Base-by-base conservation (phyloP, 192 early-diverging fungal genomes). In the Funneliformis geosporum region DNA sequence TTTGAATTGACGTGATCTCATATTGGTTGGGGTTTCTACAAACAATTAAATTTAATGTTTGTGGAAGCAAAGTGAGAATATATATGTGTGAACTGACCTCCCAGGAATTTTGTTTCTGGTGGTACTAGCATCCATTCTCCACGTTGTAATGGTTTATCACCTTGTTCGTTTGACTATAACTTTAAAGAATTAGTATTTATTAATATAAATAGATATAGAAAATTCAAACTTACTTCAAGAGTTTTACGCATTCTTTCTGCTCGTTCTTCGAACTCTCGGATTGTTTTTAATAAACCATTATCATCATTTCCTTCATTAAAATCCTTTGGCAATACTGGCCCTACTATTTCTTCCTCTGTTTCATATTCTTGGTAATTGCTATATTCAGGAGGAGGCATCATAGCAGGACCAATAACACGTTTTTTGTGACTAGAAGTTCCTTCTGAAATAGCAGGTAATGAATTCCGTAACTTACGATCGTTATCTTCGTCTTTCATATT, bases 81-180 rank as follows among this genome's bases (percentile, higher is more conserved):
- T 42, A 16, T 46, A 60, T n/a, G n/a, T n/a, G n/a, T 14, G 18
- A 23, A 25, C 59, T 50, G 80, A 80, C 82, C 80, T 46, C 73
- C 83, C 25, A 85, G 60, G 42, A 86, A 43, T 44, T 80, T 78
- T 21, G 86, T 80, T 71, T 90, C 84, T 44, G 89, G 89, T 47
- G 89, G 89, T 6, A 90, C 88, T 60, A 88, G 76, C 89, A 90
- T 90, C 89, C 89, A 90, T 42, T 90, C 89, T 42, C 86, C 89
- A 78, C 89, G 81, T 78, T 83, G 14, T 50, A 75, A 61, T 43
- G 74, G 79, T 67, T 72, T 73, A 16, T 79, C 71, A 55, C 25
- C 39, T 73, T 46, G 44, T 1, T 40, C 23, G 65, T 62, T 28
- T 39, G 61, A 23, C 27, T 42, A 42, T 73, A 18, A 25, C 16